Evolutionary conservation across 108 stramenopile genomes (phyloP), one percentile per base, ranked within the genome.

Genomic region (Mediolabrus comicus): DNA sequence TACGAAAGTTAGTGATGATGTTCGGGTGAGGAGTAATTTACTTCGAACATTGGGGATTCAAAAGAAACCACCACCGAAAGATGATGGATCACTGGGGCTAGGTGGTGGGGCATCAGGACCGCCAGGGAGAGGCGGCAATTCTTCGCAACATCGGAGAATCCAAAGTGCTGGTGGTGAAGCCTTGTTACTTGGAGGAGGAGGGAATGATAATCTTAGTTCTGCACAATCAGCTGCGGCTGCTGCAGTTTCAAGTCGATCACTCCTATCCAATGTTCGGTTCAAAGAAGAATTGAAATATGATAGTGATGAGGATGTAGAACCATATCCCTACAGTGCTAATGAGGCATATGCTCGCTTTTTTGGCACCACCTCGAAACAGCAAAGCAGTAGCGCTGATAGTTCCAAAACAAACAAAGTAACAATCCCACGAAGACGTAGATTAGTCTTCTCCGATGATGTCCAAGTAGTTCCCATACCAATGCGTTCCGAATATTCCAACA

Each of bases 401-500:
- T 56, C 39, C 68, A 58, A 43, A 17, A 10, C 33, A 31, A 35
- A 73, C 32, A 26, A 65, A 26, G 3, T 3, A 33, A 61, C 55
- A 22, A 43, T 43, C 24, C 75, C 70, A 65, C 62, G 64, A 10
- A 33, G 71, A 22, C 75, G 71, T 2, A 56, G 70, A 9, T 28
- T 77, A 25, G 41, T 59, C 2, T 64, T 64, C 62, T 11, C 17
- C 11, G 87, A 89, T 17, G 73, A 81, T 24, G 88, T 92, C 17
- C 71, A 75, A 16, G 88, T 92, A 19, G 59, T 87, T 51, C 91
- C 88, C 1, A 93, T 93, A 46, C 92, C 92, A 12, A 90, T 90
- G 39, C 69, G 92, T 25, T 72, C 81, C 46, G 92, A 93, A 63
- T 93, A 90, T 63, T 89, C 87, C 60, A 79, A 90, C 65, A 82